Conservation (phyloP, 441 rosid species). For the Gossypium lobatum region DNA sequence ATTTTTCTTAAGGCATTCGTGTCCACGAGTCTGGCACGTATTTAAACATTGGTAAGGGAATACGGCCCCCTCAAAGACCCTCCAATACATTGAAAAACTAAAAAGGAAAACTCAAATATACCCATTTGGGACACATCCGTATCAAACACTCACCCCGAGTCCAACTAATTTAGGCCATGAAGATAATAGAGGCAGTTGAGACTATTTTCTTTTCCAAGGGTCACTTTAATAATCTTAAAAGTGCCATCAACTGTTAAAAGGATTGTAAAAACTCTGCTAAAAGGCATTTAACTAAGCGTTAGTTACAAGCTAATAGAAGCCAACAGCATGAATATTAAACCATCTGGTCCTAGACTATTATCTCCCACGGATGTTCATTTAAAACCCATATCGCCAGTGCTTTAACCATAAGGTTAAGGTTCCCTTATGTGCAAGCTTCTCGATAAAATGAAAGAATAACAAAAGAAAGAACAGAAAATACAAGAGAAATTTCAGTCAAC, state of each 20-base stretch:
- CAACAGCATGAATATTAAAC: neutral
- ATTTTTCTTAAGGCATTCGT: neutral
- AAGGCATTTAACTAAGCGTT: neutral
- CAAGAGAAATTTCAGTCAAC: neutral
- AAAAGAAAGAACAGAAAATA: neutral
- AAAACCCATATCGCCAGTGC: neutral
- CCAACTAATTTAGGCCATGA: neutral
- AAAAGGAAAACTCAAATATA: neutral
- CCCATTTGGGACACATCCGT: neutral
- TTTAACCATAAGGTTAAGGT: neutral
- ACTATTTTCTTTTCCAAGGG: neutral
- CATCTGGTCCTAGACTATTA: neutral
- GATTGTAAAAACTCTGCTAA: neutral
- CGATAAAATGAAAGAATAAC: neutral
- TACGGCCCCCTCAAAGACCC: neutral
- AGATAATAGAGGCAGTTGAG: neutral
- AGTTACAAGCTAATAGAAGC: neutral
- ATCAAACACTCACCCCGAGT: neutral
- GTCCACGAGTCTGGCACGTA: neutral
- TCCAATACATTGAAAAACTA: neutral
- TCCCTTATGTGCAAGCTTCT: neutral
- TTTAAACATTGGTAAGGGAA: neutral
- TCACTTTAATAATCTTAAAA: neutral
- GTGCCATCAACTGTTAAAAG: neutral
- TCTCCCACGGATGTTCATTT: neutral